Conservation (phyloP, 2,329 filamentous ascomycete genomes). For the Tolypocladium inflatum region DNA sequence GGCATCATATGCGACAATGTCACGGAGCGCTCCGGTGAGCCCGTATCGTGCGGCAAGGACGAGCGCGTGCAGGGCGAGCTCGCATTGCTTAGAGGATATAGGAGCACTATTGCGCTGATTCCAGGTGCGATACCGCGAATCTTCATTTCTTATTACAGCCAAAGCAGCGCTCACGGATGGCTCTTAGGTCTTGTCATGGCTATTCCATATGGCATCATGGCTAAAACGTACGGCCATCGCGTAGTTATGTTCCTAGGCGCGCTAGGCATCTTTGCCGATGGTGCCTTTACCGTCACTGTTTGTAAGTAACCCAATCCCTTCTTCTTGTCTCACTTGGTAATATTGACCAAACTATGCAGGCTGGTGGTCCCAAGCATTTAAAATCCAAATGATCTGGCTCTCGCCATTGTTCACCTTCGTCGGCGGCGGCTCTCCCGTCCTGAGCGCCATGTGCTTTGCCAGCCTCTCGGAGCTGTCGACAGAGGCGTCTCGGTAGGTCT, state of each 20-base stretch:
- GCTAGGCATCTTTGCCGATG: background rate
- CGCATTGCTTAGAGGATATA: background rate
- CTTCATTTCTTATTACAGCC: background rate
- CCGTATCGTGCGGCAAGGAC: background rate
- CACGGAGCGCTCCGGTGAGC: background rate
- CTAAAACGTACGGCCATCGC: background rate
- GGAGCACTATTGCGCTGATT: background rate
- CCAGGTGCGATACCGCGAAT: background rate
- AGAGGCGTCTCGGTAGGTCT: background rate
- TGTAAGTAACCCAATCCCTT: background rate
- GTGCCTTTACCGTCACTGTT: background rate
- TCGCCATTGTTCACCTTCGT: background rate
- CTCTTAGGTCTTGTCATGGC: background rate
- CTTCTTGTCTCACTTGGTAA: background rate
- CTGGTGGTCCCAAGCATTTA: background rate
- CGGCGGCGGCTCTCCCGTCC: background rate
- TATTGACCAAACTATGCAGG: background rate
- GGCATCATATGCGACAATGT: background rate
- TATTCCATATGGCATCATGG: conserved; percentile 1
- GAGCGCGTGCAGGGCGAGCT: background rate
- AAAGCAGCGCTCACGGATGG: background rate
- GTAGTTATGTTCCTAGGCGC: background rate
- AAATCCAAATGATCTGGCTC: background rate
- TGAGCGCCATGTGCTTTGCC: background rate
- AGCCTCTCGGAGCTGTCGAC: background rate